Conservation (phyloP, 2,329 filamentous ascomycete genomes). For the Ophiostoma ulmi region DNA sequence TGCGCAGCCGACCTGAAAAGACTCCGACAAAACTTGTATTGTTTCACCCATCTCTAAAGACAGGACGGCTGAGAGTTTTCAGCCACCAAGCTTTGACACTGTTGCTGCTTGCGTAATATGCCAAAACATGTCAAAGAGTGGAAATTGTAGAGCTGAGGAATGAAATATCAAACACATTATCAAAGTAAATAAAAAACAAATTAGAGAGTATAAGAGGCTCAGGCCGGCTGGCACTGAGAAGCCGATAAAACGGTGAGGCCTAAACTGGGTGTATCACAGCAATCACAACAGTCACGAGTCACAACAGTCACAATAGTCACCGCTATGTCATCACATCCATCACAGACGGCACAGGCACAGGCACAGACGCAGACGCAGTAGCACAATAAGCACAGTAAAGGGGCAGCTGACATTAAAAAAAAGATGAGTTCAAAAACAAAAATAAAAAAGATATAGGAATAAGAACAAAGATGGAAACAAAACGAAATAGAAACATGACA, state of each 20-base stretch:
- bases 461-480: background rate
- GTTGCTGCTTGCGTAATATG: background rate
- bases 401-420: background rate
- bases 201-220: background rate
- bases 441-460: background rate
- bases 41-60: background rate
- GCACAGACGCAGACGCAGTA: background rate
- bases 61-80: background rate
- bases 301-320: background rate
- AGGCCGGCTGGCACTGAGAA: background rate
- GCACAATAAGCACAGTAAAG: background rate
- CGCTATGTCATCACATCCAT: background rate
- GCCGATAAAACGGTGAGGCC: constrained; percentile 12
- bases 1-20: background rate
- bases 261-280: background rate
- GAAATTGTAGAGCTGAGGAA: background rate
- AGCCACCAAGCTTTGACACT: background rate
- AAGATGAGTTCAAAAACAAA: background rate
- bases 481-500: background rate
- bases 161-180: background rate
- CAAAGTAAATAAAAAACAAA: background rate
- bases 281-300: background rate
- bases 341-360: background rate
- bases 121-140: background rate
- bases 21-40: background rate